Evolutionary conservation across 139 green algal species (phyloP).

Genomic region (Nannochloris sp.): DNA sequence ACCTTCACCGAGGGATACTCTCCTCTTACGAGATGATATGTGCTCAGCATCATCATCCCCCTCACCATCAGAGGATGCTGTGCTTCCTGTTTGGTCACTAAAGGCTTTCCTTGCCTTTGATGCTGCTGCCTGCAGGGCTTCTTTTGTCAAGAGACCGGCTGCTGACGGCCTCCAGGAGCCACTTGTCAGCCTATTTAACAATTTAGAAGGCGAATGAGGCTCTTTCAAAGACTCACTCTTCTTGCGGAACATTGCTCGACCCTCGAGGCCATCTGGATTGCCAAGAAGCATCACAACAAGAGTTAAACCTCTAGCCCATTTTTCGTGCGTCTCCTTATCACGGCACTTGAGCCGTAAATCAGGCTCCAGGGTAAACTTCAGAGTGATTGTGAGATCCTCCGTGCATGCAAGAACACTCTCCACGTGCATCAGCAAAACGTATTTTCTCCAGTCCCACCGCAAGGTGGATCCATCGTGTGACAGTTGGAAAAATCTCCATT

Average conservation of each 20-base stretch:
- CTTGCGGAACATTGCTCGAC: neutral
- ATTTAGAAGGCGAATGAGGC: neutral
- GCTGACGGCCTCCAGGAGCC: neutral
- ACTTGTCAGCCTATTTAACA: neutral
- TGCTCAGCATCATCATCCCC: neutral
- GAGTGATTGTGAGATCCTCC: conserved; percentile 24
- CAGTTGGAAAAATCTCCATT: conserved; percentile 31
- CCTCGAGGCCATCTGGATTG: conserved; percentile 18
- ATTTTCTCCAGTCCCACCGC: conserved; percentile 39
- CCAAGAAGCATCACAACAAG: conserved; percentile 31
- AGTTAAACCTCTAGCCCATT: conserved; percentile 26
- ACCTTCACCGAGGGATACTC: too few species aligned
- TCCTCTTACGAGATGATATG: neutral
- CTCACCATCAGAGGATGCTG: neutral
- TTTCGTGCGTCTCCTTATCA: conserved; percentile 1
- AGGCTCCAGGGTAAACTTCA: conserved; percentile 32
- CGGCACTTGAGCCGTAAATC: conserved; percentile 33
- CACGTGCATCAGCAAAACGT: conserved; percentile 34
- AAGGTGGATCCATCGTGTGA: conserved; percentile 31
- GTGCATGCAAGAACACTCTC: conserved; percentile 11
- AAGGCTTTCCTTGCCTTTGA: conserved; percentile 4
- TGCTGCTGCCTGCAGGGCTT: conserved; percentile 6
- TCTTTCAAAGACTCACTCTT: neutral
- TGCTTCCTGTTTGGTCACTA: neutral
- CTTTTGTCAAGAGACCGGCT: conserved; percentile 8